Evolutionary conservation across 495 filamentous ascomycete genomes (phyloP).

Genomic region (Neurospora sp.): DNA sequence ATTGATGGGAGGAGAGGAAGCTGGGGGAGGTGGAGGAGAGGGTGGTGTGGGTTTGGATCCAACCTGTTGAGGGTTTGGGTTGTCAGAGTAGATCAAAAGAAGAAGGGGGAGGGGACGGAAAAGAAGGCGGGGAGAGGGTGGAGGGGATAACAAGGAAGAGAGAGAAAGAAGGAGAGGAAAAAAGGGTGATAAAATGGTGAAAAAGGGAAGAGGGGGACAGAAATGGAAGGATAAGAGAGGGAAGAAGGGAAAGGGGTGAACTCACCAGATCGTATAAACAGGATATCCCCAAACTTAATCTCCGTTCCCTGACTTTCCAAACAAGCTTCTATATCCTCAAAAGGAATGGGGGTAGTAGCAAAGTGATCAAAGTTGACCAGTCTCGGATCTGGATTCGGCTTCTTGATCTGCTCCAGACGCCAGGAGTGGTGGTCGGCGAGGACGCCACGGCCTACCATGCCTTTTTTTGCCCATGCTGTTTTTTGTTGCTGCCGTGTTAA

Average conservation of each 20-base stretch:
- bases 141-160: background rate
- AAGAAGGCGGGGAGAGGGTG: background rate
- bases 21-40: conserved; percentile 9
- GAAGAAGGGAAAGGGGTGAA: background rate
- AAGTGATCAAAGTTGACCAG: conserved; percentile 31
- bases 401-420: conserved; percentile 19
- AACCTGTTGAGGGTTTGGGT: conserved; percentile 21
- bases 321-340: conserved; percentile 36
- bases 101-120: background rate
- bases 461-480: conserved; percentile 34
- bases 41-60: conserved; percentile 24
- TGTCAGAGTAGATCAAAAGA: background rate
- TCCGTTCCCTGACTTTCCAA: conserved; percentile 34
- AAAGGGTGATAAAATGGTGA: too few relatives aligned
- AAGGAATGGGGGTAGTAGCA: conserved; percentile 27
- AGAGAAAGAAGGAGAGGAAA: background rate
- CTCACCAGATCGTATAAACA: conserved; percentile 40
- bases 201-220: too few relatives aligned
- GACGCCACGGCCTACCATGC: conserved; percentile 49
- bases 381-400: background rate
- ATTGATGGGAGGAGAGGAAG: conserved; percentile 24
- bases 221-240: background rate
- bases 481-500: conserved; percentile 2
- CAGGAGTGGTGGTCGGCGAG: conserved; percentile 50
- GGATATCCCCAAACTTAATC: conserved; percentile 44